phyloP scores from a whole-genome alignment of 192 early-diverging fungal genomes.

The Podila epigama region DNA sequence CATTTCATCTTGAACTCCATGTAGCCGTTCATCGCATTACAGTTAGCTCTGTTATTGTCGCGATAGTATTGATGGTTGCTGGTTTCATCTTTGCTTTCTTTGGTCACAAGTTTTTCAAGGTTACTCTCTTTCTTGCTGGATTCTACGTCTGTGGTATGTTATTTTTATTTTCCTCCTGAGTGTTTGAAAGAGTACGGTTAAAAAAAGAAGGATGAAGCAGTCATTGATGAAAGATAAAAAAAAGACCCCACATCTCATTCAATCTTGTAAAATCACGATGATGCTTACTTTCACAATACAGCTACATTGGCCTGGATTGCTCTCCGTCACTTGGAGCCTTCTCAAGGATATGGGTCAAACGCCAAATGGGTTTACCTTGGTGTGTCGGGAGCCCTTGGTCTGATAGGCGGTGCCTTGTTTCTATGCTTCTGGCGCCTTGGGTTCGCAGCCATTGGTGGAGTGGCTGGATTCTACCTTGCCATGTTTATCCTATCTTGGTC shows the following conservation, averaged over 20 bases:
- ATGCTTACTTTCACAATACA: no score
- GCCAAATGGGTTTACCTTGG: constrained; percentile 58
- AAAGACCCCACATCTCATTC: no score
- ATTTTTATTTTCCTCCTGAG: constrained; percentile 12
- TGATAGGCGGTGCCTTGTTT: constrained; percentile 67
- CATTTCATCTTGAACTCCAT: no score
- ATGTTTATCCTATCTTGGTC: constrained; percentile 73
- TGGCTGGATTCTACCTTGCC: constrained; percentile 78
- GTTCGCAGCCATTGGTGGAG: constrained; percentile 74
- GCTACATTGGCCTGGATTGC: constrained; percentile 56
- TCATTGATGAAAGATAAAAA: no score
- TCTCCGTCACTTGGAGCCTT: constrained; percentile 53
- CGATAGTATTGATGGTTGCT: constrained; percentile 64
- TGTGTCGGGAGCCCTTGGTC: constrained; percentile 64
- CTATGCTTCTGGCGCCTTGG: constrained; percentile 73
- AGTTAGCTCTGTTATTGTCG: constrained; percentile 45
- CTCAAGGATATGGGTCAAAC: constrained; percentile 32
- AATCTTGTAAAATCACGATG: no score
- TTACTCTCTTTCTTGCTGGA: constrained; percentile 77
- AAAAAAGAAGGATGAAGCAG: no score
- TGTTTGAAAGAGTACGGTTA: no score
- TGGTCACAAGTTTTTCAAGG: constrained; percentile 66
- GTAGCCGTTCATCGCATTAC: constrained; percentile 15
- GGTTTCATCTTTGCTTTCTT: constrained; percentile 73
- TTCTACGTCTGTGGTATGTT: constrained; percentile 69